phyloP scores from a whole-genome alignment of 352 stramenopile genomes.

The Paralagenidium karlingii region DNA sequence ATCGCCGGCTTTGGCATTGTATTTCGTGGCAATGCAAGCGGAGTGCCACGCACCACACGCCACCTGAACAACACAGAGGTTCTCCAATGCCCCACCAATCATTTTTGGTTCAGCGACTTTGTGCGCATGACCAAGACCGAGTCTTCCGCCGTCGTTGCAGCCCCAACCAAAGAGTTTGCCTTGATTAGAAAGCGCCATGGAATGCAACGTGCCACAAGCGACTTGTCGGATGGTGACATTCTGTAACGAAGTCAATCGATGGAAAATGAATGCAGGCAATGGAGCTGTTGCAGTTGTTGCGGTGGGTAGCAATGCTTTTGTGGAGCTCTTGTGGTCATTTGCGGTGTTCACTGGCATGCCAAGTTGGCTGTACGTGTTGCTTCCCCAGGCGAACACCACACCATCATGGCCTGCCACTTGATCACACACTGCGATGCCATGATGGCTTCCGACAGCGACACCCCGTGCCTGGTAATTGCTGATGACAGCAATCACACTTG shows the following conservation, averaged over 20 bases:
- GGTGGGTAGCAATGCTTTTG: conserved; percentile 1
- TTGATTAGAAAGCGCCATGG: conserved; percentile 66
- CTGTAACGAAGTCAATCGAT: conserved; percentile 35
- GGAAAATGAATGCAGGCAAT: conserved; percentile 33
- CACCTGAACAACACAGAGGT: conserved; percentile 27
- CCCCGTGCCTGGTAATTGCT: conserved; percentile 43
- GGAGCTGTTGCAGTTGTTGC: conserved; percentile 3
- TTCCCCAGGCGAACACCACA: conserved; percentile 62
- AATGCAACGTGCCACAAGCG: conserved; percentile 85
- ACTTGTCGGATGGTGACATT: conserved; percentile 57
- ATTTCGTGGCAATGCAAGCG: conserved; percentile 29
- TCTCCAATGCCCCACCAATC: conserved; percentile 16
- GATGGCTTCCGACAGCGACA: conserved; percentile 41
- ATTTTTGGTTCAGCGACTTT: conserved; percentile 4
- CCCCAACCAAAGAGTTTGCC: conserved; percentile 91
- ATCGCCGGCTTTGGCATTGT: background rate
- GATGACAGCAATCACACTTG: conserved; percentile 30
- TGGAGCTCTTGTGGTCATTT: background rate
- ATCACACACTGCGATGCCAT: conserved; percentile 56
- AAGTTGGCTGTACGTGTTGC: conserved; percentile 59
- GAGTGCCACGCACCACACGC: conserved; percentile 68
- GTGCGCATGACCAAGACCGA: conserved; percentile 16
- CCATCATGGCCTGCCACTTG: conserved; percentile 46
- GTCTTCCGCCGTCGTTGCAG: conserved; percentile 77
- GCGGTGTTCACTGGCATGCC: conserved; percentile 20